Base-by-base conservation (phyloP, 1,139 yeast genomes). In the Saccharomyces hybrid region DNA sequence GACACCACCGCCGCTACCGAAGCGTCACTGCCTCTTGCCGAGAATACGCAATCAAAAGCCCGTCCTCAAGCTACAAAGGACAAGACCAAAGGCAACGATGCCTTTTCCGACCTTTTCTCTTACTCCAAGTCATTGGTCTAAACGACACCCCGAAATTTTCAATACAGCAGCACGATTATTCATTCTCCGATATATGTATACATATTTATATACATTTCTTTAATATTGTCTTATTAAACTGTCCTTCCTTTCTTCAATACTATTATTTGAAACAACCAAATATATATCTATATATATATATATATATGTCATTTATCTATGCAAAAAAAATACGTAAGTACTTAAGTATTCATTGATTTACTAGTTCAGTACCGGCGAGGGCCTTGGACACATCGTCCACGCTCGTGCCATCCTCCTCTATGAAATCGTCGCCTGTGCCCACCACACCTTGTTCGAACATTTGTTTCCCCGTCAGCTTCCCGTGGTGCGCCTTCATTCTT, bases 381-480 rank as follows among this genome's bases (percentile, higher is more conserved):
- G 12, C 44, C 44, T 38, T 38, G 44, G 44, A 21, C 19, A 38
- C 56, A 19, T 49, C 55, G 28, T 54, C 53, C n/a, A 56, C 61
- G 16, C 42, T 54, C 11, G 55, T 60, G 16, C 65, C 70, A 16
- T 54, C 57, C 21, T 63, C 71, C 6, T 71, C 76, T 12, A 70
- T 81, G 19, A 68, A 75, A 48, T 72, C 80, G 50, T 81, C 88
- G 7, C 74, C 83, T 31, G 78, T 82, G 57, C 82, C 83, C 48
- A 87, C 95, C 64, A 90, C 78, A 51, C 98, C 98, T 67, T 79
- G 80, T 66, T 90, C 98, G 67, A 91, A 93, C 58, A 93, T 86
- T 71, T 90, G 93, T 63, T 82, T 79, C 19, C 99, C 99, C 0
- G 96, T 84, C 65, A 89, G 73, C 69, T 85, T 86, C 11, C 93